These are phyloP conservation scores for Metschnikowia orientalis DNA, from an alignment of 805 yeast species.

Conservation along the genomic window DNA sequence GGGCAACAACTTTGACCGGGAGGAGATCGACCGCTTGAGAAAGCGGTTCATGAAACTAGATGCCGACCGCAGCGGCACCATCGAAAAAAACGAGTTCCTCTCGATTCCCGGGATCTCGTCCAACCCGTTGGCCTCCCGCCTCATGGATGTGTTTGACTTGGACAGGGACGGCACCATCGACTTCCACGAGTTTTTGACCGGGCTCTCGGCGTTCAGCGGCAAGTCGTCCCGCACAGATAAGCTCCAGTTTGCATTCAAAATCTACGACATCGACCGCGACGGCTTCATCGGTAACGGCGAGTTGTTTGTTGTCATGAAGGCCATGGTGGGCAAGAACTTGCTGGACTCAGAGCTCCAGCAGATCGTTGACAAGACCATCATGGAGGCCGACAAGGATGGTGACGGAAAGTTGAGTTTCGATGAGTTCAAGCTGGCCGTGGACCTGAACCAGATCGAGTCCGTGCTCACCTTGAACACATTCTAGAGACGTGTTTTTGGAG, in stretches of 20 bases:
- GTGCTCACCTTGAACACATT: slow-evolving; percentile 52
- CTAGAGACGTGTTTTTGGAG: too few relatives aligned
- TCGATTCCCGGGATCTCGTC: slow-evolving; percentile 88
- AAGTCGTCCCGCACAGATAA: slow-evolving; percentile 79
- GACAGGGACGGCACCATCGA: slow-evolving; percentile 93
- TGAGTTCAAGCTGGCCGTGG: slow-evolving; percentile 73
- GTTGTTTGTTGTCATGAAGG: slow-evolving; percentile 81
- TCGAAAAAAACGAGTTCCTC: slow-evolving; percentile 85
- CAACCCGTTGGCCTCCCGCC: slow-evolving; percentile 84
- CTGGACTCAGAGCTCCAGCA: slow-evolving; percentile 88
- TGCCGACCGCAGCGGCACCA: slow-evolving; percentile 86
- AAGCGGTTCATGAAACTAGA: slow-evolving; percentile 94
- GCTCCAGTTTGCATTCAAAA: slow-evolving; percentile 82
- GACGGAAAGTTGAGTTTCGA: slow-evolving; percentile 84
- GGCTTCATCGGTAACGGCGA: slow-evolving; percentile 96
- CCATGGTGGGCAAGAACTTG: slow-evolving; percentile 94
- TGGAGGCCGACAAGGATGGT: slow-evolving; percentile 92
- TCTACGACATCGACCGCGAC: slow-evolving; percentile 93
- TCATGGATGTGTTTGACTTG: slow-evolving; percentile 90
- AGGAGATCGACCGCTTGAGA: slow-evolving; percentile 86
- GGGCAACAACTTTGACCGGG: slow-evolving; percentile 82
- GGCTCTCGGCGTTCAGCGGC: slow-evolving; percentile 82
- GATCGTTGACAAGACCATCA: slow-evolving; percentile 92
- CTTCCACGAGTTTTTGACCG: slow-evolving; percentile 88
- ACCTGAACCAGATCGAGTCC: slow-evolving; percentile 54